Base-by-base conservation (phyloP, 108 stramenopile species). In the Cyclostephanos tholiformis region DNA sequence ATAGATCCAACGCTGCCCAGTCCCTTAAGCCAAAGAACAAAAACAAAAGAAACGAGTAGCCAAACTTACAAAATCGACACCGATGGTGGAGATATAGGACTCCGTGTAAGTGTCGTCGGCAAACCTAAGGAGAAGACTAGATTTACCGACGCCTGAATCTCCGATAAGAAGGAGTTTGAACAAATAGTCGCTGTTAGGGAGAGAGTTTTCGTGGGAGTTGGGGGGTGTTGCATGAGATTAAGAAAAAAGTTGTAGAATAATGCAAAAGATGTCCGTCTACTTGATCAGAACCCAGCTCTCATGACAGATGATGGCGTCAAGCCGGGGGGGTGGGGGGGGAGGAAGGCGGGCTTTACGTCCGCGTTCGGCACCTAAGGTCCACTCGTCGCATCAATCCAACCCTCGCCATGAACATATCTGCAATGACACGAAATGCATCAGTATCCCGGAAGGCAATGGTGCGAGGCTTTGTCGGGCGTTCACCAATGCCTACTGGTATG, bases 31-130 rank as follows among this genome's bases (percentile, higher is more conserved):
- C 12, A 64, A 41, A 49, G 27, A 16, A 65, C 14, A 36, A 46
- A 16, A 20, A 63, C 44, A 55, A 41, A 72, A 50, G 12, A 23
- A 23, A 44, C 41, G 63, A 41, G 53, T 20, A 44, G 38, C 10
- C 44, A 53, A 19, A 90, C 95, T 97, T 85, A 96, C 95, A 71
- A 99, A 99, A 74, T 99, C 97, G 64, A 99, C 98, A 61, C 98
- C 98, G 85, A 99, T 98, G 69, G 98, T 99, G 61, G 97, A 98
- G 79, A 98, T 98, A 83, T 98, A 99, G 43, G 95, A 97, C 69
- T 97, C 97, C 19, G 97, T 99, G 87, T 97, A 99, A 58, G 97
- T 97, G 80, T 99, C 97, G 70, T 99, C 97, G 11, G 97, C 95
- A 73, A 97, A 97, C 59, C 97, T 85, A 52, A 96, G 75, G 55